Conservation (phyloP, 495 filamentous ascomycete genomes). For the Peziza echinospora region DNA sequence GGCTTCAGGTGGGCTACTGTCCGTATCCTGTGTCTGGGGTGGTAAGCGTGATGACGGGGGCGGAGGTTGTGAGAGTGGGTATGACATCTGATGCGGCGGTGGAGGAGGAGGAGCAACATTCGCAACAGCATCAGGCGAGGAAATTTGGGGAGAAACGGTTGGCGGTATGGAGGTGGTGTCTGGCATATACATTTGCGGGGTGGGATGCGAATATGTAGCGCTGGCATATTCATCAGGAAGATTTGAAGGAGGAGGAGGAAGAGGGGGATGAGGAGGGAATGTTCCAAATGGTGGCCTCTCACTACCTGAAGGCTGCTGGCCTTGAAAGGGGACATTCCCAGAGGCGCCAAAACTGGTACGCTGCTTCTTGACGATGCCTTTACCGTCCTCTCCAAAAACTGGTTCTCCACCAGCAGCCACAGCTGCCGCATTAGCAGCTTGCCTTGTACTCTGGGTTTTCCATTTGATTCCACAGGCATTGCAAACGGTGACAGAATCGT, state of each 20-base stretch:
- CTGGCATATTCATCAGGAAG: neutral
- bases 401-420: neutral
- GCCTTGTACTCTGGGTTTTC: conserved; percentile 10
- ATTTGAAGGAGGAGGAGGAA: neutral
- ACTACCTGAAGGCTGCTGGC: neutral
- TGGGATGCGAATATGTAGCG: no score
- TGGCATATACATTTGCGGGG: no score
- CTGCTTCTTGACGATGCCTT: neutral
- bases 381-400: neutral
- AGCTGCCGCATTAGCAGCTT: neutral
- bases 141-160: neutral
- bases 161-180: no score
- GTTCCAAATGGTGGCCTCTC: neutral
- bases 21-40: neutral
- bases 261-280: neutral
- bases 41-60: conserved; percentile 1
- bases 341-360: neutral
- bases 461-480: conserved; percentile 20
- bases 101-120: neutral
- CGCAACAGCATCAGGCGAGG: neutral
- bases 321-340: neutral
- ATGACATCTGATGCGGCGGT: neutral
- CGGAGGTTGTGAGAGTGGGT: neutral
- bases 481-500: conserved; percentile 19
- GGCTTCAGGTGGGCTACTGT: neutral